Evolutionary conservation across 1,284 basidiomycete species (phyloP), one percentile per base, ranked within the genome.

Genomic region (Inonotus hispidus): DNA sequence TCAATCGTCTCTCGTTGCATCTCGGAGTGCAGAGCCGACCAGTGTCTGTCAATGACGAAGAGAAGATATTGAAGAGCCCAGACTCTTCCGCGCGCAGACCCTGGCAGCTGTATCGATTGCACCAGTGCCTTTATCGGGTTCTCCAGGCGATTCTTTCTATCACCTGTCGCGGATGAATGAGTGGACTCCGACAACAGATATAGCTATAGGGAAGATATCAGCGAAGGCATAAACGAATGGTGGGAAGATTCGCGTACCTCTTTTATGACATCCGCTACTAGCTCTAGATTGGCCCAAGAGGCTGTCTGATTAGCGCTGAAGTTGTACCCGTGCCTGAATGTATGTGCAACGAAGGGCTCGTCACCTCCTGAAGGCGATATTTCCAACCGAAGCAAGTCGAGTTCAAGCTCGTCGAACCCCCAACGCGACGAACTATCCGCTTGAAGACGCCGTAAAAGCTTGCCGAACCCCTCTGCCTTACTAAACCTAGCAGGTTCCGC

Each of bases 41-140:
- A 93, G 70, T 94, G 85, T 27, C 82, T 79, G 66, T 90, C 85
- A 61, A 93, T 80, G 67, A 95, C 76, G 75, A 98, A 95, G n/a
- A 94, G 80, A 1, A 96, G 74, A 2, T 86, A 77, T 72, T 97
- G 94, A 0, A 95, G 73, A 59, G 83, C 81, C 66, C 87, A 87
- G 53, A 71, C 71, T 56, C 23, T 58, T 79, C 78, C 64, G 73
- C 70, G 61, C 59, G 69, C n/a, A 64, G 68, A 21, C 67, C 69
- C 29, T 13, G 74, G 73, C 2, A 68, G 60, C 58, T 75, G 77
- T 57, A 88, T 79, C 11, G 79, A 77, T 49, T 73, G 68, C 6
- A 93, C 73, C 6, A 94, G 72, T 4, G 77, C 72, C 2, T 75
- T 70, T 57, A 94, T 75, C 2, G 88, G 85, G 69, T 81, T 85